Base-by-base conservation (phyloP, 805 yeast genomes). In the Starmerella apicola region DNA sequence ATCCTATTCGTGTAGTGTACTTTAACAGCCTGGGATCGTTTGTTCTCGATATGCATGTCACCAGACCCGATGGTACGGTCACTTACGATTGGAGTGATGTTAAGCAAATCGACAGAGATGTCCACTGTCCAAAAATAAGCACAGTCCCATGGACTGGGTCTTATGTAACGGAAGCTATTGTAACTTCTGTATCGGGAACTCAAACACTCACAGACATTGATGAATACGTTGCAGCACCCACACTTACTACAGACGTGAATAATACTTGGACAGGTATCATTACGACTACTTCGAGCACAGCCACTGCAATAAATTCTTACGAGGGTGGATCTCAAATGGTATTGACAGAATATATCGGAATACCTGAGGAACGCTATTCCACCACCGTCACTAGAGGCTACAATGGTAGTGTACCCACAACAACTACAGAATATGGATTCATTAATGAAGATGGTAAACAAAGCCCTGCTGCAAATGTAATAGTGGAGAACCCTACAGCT, bases 131-230 rank as follows among this genome's bases (percentile, higher is more conserved):
- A 16, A 9, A 12, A 6, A 34, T 31, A 7, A 15, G 31, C 20
- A 34, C 37, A 7, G 16, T 34, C 17, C 31, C 37, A 5, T 34
- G 37, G 37, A 19, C 34, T 4, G 34, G 34, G 5, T 13, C 34
- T 18, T 32, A 19, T 20, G 22, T 26, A 15, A 5, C 34, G 9
- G 22, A 24, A 12, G n/a, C 9, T 19, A 20, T 32, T 18, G 6
- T 5, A 4, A 20, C 25, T 8, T 17, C 21, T 6, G 36, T 7
- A 5, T 20, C 32, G 18, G 37, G 41, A 10, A 20, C 16, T 5
- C 17, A 4, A 5, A 21, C 26, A n/a, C 17, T 13, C 26, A 19
- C 26, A 9, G 25, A 10, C 16, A 32, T 26, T 10, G n/a, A 7
- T 6, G 18, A 21, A 8, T 10, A 10, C 22, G 35, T 32, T 10